These are phyloP conservation scores for Acanthamoeba divionensis DNA, from an alignment of 208 protist genomes.

Conservation along the genomic window DNA sequence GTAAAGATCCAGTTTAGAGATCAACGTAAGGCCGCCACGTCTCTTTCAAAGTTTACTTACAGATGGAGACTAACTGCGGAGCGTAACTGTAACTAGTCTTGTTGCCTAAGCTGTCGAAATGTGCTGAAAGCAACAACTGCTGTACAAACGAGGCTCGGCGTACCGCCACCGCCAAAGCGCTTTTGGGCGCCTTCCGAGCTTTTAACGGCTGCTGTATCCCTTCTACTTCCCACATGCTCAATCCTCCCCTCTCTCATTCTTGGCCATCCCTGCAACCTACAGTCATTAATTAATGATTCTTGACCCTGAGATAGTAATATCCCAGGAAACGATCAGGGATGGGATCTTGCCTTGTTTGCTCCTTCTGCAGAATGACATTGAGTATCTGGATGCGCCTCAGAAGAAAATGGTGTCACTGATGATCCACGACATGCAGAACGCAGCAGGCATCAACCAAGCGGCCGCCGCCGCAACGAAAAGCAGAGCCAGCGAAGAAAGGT, in stretches of 20 bases:
- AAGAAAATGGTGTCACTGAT: conserved; percentile 29
- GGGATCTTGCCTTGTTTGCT: neutral
- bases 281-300: no score
- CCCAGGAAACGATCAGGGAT: conserved; percentile 22
- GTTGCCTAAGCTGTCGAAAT: neutral
- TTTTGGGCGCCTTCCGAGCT: conserved; percentile 16
- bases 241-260: neutral
- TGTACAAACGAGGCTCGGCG: neutral
- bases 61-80: neutral
- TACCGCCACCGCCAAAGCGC: neutral
- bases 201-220: conserved; percentile 35
- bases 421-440: neutral
- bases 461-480: neutral
- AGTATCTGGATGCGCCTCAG: conserved; percentile 9
- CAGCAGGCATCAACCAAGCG: neutral
- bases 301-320: neutral
- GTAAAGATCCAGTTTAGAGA: conserved; percentile 22
- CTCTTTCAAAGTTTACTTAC: neutral
- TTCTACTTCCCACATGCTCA: neutral
- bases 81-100: neutral
- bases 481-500: neutral
- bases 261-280: neutral
- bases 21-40: neutral
- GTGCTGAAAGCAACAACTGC: conserved; percentile 22
- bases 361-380: conserved; percentile 10